Conservation (phyloP, 2,329 filamentous ascomycete species). For the Trichophaea hybrida region DNA sequence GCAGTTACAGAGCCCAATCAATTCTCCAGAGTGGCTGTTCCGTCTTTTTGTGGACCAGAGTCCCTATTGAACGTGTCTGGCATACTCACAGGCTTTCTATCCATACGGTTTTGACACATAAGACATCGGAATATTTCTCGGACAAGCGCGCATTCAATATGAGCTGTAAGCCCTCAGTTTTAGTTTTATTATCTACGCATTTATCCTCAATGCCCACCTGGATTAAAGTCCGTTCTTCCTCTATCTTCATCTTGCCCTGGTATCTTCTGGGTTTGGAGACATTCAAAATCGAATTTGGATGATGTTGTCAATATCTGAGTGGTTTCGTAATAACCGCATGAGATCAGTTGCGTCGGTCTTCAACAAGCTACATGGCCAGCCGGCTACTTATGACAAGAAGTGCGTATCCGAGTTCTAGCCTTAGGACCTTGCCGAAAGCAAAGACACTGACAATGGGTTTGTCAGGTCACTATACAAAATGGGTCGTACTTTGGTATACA, state of each 20-base stretch:
- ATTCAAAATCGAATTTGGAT: not conserved
- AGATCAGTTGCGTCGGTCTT: conserved; percentile 21
- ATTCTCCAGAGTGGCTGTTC: not conserved
- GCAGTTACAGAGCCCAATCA: not conserved
- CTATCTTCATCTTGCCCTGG: not conserved
- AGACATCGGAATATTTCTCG: not conserved
- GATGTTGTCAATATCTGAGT: conserved; percentile 10
- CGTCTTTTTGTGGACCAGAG: not conserved
- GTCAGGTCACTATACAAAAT: conserved; percentile 72
- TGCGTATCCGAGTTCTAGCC: conserved; percentile 34
- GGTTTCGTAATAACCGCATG: not conserved
- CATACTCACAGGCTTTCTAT: not conserved
- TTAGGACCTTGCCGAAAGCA: too few species aligned
- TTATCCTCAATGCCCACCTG: conserved; percentile 1
- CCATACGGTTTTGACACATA: not conserved
- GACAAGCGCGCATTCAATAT: conserved; percentile 9
- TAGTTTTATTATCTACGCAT: not conserved
- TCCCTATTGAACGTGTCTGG: not conserved
- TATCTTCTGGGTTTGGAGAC: not conserved
- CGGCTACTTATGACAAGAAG: conserved; percentile 88
- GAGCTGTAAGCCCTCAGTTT: conserved; percentile 15
- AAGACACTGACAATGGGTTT: conserved; percentile 5
- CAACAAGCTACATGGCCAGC: conserved; percentile 26
- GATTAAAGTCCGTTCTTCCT: not conserved
- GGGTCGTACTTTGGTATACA: conserved; percentile 56